These are phyloP conservation scores for Hypoxylon sp. DNA, from an alignment of 2,329 filamentous ascomycete genomes.

Conservation along the genomic window DNA sequence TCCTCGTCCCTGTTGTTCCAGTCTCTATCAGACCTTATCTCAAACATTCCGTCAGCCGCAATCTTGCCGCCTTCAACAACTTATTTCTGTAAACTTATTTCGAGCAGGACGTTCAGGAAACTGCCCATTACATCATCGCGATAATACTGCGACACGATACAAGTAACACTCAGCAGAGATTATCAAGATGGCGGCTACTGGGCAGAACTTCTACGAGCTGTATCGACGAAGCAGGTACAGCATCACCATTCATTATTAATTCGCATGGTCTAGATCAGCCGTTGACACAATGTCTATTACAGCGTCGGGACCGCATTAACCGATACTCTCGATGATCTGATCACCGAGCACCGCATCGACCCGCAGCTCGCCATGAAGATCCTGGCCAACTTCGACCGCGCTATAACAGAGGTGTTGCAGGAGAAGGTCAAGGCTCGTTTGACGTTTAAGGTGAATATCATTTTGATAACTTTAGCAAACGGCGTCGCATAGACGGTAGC, in stretches of 20 bases:
- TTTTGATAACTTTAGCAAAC: not conserved
- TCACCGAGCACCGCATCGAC: conserved; percentile 94
- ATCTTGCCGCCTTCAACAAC: conserved; percentile 28
- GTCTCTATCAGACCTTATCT: conserved; percentile 28
- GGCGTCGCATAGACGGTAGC: not conserved
- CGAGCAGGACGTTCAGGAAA: not conserved
- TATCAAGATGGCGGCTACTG: conserved; percentile 60
- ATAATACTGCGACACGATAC: conserved; percentile 11
- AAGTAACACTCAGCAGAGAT: not conserved
- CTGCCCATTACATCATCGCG: conserved; percentile 8
- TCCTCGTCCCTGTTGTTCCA: conserved; percentile 6
- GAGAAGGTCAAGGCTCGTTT: conserved; percentile 93
- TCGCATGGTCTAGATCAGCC: conserved; percentile 20
- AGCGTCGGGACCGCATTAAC: conserved; percentile 95
- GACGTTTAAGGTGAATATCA: conserved; percentile 86
- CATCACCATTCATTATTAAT: conserved; percentile 25
- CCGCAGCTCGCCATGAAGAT: conserved; percentile 99
- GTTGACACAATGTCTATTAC: conserved; percentile 48
- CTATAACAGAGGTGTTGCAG: conserved; percentile 90
- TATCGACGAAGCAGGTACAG: conserved; percentile 96
- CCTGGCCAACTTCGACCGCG: conserved; percentile 92
- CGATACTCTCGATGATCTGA: conserved; percentile 96
- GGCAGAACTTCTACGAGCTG: conserved; percentile 86
- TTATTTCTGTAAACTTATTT: conserved; percentile 5
- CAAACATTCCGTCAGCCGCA: conserved; percentile 28